phyloP scores from a whole-genome alignment of 75 land plant species.

The Sequoia sempervirens region DNA sequence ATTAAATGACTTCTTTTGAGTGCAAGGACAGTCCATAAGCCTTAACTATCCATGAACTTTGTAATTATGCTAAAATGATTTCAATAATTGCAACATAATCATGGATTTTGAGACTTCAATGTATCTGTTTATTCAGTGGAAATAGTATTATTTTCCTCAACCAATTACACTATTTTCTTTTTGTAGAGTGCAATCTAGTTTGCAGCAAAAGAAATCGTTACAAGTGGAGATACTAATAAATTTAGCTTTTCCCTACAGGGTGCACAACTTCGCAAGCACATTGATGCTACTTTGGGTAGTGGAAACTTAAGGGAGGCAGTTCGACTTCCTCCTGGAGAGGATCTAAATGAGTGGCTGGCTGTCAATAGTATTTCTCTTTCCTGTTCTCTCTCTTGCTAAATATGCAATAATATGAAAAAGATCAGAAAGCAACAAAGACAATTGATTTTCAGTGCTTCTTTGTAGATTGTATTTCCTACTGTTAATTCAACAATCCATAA shows the following conservation, averaged over 20 bases:
- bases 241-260: conserved; percentile 51
- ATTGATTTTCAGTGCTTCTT: background rate
- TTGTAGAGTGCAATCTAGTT: conserved; percentile 3
- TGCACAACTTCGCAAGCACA: conserved; percentile 83
- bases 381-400: conserved; percentile 7
- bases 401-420: background rate
- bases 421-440: background rate
- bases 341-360: conserved; percentile 84
- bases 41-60: background rate
- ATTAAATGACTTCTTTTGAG: background rate
- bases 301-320: conserved; percentile 94
- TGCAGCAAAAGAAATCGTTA: background rate
- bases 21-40: background rate
- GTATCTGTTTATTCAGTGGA: background rate
- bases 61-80: background rate
- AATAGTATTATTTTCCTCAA: background rate
- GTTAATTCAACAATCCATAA: background rate
- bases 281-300: conserved; percentile 95
- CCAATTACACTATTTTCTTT: background rate
- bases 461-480: background rate
- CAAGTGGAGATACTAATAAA: conserved; percentile 7
- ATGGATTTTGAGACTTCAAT: background rate
- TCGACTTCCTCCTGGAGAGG: conserved; percentile 96
- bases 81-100: background rate
- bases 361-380: conserved; percentile 62